Conservation (phyloP, 208 protist genomes). For the Trypanosoma theileri region DNA sequence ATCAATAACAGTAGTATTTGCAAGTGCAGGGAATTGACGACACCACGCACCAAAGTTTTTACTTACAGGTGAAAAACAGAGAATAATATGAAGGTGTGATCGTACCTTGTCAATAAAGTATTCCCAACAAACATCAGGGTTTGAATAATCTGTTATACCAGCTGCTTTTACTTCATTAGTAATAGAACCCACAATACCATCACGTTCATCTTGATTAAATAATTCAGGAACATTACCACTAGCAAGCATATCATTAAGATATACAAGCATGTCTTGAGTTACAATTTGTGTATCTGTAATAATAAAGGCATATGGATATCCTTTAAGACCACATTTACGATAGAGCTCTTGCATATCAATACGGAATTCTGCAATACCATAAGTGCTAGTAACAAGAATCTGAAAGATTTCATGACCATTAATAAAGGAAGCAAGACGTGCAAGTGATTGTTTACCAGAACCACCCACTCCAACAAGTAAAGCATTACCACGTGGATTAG, state of each 20-base stretch:
- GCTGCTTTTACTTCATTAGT: conserved; percentile 92
- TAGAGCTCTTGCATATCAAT: conserved; percentile 96
- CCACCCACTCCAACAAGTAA: conserved; percentile 95
- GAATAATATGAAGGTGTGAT: conserved; percentile 96
- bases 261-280: conserved; percentile 95
- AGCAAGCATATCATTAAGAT: conserved; percentile 98
- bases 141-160: conserved; percentile 89
- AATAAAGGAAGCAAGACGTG: conserved; percentile 96
- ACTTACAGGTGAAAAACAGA: conserved; percentile 98
- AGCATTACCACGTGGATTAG: conserved; percentile 94
- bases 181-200: conserved; percentile 88
- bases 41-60: conserved; percentile 97
- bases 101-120: conserved; percentile 97
- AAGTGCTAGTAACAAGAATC: conserved; percentile 96
- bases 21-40: conserved; percentile 98
- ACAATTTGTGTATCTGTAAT: conserved; percentile 98
- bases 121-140: conserved; percentile 93
- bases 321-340: conserved; percentile 94
- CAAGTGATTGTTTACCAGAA: conserved; percentile 94
- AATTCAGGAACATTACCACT: conserved; percentile 96
- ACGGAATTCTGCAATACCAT: conserved; percentile 96
- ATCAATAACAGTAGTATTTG: conserved; percentile 98
- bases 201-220: conserved; percentile 93
- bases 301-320: conserved; percentile 94
- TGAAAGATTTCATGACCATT: conserved; percentile 97